Base-by-base conservation (phyloP, 805 yeast genomes). In the Zygoascus flipseniorum region DNA sequence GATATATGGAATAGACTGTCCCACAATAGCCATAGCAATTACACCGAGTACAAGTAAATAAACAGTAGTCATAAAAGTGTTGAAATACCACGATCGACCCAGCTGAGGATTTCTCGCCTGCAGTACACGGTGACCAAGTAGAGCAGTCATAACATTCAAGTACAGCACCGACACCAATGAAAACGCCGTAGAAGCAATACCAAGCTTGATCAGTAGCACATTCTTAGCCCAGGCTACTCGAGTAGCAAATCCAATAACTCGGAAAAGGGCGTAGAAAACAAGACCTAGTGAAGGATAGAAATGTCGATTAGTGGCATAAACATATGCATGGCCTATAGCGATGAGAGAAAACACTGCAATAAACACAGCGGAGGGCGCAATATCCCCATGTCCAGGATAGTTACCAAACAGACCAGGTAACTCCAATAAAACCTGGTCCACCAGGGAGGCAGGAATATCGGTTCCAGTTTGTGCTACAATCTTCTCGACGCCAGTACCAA, bases 21-120 rank as follows among this genome's bases (percentile, higher is more conserved):
- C 85, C 18, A 82, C 70, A 60, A 85, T 77, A 18, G 89, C 85
- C 84, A 84, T 81, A n/a, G 75, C 73, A 47, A 85, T 76, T 51
- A 84, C 73, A 5, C 77, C 82, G 28, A 74, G 52, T 31, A 85
- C 89, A 49, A 82, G 59, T 6, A 68, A 59, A 62, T 85, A 85
- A 39, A 81, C 59, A 2, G 66, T 43, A 46, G 75, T 62, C 83
- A 85, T 78, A 31, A 69, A 50, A 35, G 56, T 55, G 78, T 82
- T 78, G 60, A 85, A 80, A 37, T 71, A 54, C 43, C 19, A 13
- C 44, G 76, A 65, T 19, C 79, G 74, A 42, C 89, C 90, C 10
- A 81, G 76, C 50, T 79, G 81, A 8, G 92, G 90, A 63, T 85
- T 90, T 65, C 83, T 73, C 86, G 89, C 83, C 5, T 88, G 82